Evolutionary conservation across 2,329 filamentous ascomycete genomes (phyloP), one percentile per base, ranked within the genome.

Genomic region (Verruconis gallopava): DNA sequence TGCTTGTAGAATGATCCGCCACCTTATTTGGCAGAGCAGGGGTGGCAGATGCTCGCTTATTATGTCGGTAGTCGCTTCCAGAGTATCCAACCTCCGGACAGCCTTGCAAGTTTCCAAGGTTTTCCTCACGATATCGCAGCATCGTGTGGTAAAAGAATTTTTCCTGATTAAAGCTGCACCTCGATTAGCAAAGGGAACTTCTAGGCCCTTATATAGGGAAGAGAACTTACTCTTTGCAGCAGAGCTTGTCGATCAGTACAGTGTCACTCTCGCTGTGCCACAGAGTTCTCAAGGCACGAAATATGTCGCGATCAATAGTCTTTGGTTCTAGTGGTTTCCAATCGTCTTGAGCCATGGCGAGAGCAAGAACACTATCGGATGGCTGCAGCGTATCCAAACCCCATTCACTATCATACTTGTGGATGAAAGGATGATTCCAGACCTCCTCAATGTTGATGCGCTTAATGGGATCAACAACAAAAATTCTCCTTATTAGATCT

Each of bases 71-170:
- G 54, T 96, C 89, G 59, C 86, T 94, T 43, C 80, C 73, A 1
- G 89, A 94, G 55, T 91, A 82, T n/a, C 75, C 75, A 43, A 95
- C 59, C 22, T 57, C 55, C 41, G 65, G 66, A 17, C 82, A 74
- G 21, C 79, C 77, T 42, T 69, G 64, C 55, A 91, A 96, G 54
- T 94, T 84, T 56, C 96, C 88, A 2, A 93, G 62, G 50, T 91
- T 80, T 47, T 85, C 78, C 48, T 93, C 79, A 35, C 84, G 75
- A 57, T 94, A 93, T 57, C 80, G 81, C 49, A 81, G 64, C 5
- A 98, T 71, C 15, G 93, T 73, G 61, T 78, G 81, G 60, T 96
- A 98, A 60, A 96, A 95, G 50, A 89, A 72, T 55, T 94, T 93
- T 56, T 95, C 86, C 43, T 94, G 85, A 49, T 93, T 96, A 3